These are phyloP conservation scores for Endocarpon pusillum DNA, from an alignment of 495 filamentous ascomycete species.

Conservation along the genomic window DNA sequence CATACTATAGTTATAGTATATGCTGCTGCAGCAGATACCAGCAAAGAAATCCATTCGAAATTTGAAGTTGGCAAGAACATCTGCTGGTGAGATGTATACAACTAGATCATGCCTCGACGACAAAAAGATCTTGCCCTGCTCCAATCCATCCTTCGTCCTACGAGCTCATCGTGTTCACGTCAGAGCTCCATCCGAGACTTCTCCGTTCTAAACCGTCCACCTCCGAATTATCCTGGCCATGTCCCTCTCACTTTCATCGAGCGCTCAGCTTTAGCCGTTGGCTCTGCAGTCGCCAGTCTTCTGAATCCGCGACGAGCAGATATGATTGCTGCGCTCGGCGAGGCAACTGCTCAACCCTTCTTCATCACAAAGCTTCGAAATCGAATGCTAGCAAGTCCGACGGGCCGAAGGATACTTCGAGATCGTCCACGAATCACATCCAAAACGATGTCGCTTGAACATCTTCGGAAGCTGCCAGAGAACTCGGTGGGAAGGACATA, in stretches of 20 bases:
- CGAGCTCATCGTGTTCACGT: too few species aligned
- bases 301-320: constrained; percentile 70
- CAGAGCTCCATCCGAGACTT: too few species aligned
- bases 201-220: too few species aligned
- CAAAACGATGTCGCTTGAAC: constrained; percentile 47
- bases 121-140: too few species aligned
- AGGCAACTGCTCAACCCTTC: constrained; percentile 85
- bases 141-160: too few species aligned
- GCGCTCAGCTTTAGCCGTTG: constrained; percentile 58
- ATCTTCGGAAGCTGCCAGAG: constrained; percentile 51
- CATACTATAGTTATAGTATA: too few species aligned
- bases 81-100: too few species aligned
- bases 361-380: constrained; percentile 86
- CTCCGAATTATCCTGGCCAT: constrained; percentile 92
- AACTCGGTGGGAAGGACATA: constrained; percentile 77
- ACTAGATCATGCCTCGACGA: too few species aligned
- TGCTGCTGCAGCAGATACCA: too few species aligned
- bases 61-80: too few species aligned
- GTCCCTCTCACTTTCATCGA: constrained; percentile 70
- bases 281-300: constrained; percentile 66
- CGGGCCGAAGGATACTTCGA: constrained; percentile 79
- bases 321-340: constrained; percentile 82
- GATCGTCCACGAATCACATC: constrained; percentile 82
- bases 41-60: too few species aligned
- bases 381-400: constrained; percentile 71